Base-by-base conservation (phyloP, 441 rosid genomes). In the Metrosideros polymorpha region DNA sequence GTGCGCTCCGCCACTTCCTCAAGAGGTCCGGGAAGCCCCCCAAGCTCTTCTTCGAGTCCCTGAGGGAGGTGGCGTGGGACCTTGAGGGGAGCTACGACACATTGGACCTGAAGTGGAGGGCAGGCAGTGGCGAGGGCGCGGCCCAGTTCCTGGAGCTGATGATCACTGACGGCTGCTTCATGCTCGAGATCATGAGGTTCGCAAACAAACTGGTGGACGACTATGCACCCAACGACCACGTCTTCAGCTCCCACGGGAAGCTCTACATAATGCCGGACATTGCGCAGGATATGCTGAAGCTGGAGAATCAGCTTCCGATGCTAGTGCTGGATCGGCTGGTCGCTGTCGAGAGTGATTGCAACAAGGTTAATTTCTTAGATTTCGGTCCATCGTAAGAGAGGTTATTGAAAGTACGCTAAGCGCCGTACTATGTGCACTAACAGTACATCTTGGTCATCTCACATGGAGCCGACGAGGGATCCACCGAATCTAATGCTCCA, bases 121-220 rank as follows among this genome's bases (percentile, higher is more conserved):
- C 7, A 6, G 53, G 22, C 0, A 24, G 39, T 42, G 0, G 0
- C 9, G 42, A 61, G 10, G 75, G 22, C 5, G 15, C 10, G 0
- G 2, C 7, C 24, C 9, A 12, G 75, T 61, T 61, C 3, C 39
- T 61, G 75, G 12, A 61, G 75, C 42, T 61, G 75, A 61, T 61
- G 75, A 7, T 61, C 39, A 61, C 12, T 0, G 75, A 61, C 4
- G 75, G 42, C 75, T 61, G 42, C 75, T 30, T 61, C 42, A 61
- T 30, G 75, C 75, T 15, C 5, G 3, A 61, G 75, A 61, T 61
- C 24, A 6, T 61, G 22, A 15, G 75, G 75, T 3, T 2, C 75
- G 22, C 42, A 2, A 29, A 35, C 17, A 0, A 29, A 18, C 6
- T 5, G 1, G 75, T 18, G 0, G 0, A 61, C 0, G 75, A 29